Percentiles rank a stretch among this genome's conserved stretches.
phyloP scores from a whole-genome alignment of 306 rosid genomes.

The Corylus heterophylla region DNA sequence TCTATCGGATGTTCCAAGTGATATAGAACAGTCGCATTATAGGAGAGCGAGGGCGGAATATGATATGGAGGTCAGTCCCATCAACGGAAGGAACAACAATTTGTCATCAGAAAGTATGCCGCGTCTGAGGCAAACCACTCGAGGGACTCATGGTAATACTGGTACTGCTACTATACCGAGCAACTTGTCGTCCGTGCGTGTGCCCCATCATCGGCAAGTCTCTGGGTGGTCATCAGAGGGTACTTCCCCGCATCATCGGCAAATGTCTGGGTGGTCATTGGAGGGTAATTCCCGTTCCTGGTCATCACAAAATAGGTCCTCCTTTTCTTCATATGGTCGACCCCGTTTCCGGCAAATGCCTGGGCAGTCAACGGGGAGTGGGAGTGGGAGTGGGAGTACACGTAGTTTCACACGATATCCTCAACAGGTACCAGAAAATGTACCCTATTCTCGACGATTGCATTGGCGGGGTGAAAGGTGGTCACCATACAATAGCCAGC shows the following conservation, averaged over 20 bases:
- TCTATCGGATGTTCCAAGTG: slow-evolving; percentile 34
- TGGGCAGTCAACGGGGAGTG: slow-evolving; percentile 17
- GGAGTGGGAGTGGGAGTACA: neutral
- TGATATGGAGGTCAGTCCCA: slow-evolving; percentile 34
- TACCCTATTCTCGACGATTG: slow-evolving; percentile 25
- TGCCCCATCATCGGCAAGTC: slow-evolving; percentile 23
- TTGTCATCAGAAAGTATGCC: slow-evolving; percentile 33
- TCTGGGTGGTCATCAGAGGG: neutral
- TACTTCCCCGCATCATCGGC: slow-evolving; percentile 5
- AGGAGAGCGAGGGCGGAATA: slow-evolving; percentile 39
- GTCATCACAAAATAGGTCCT: neutral
- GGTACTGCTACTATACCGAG: slow-evolving; percentile 30
- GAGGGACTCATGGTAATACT: slow-evolving; percentile 32
- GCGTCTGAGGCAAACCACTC: slow-evolving; percentile 29
- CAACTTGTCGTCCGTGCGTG: slow-evolving; percentile 29
- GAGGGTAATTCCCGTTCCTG: slow-evolving; percentile 15
- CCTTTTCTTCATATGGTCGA: neutral
- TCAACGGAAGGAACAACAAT: slow-evolving; percentile 48
- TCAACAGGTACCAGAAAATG: slow-evolving; percentile 25
- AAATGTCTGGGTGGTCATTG: slow-evolving; percentile 30
- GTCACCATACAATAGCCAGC: slow-evolving; percentile 42
- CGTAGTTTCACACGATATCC: neutral
- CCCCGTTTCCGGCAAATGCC: slow-evolving; percentile 17
- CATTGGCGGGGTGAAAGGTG: slow-evolving; percentile 64
- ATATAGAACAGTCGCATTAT: slow-evolving; percentile 37